Evolutionary conservation across 2,329 filamentous ascomycete species (phyloP).

Genomic region (Diaporthe caulivora): DNA sequence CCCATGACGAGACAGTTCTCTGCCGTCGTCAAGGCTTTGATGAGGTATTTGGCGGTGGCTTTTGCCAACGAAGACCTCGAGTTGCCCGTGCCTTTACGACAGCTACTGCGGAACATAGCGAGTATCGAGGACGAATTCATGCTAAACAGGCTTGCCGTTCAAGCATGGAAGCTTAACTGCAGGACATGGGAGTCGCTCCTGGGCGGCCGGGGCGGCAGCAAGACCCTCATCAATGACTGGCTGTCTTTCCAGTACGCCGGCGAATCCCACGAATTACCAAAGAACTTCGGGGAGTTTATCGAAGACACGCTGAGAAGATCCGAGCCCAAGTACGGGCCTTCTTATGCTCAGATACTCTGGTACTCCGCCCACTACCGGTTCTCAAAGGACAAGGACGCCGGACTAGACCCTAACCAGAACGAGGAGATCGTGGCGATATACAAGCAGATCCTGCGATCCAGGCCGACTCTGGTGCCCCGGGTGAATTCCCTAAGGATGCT

Average conservation of each 20-base stretch:
- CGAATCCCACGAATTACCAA: constrained; percentile 20
- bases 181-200: constrained; percentile 31
- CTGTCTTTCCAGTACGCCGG: constrained; percentile 16
- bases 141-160: constrained; percentile 26
- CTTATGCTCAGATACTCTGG: constrained; percentile 23
- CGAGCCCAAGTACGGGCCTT: constrained; percentile 15
- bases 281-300: constrained; percentile 23
- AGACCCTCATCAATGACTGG: constrained; percentile 26
- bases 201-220: constrained; percentile 24
- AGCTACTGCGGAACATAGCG: constrained; percentile 25
- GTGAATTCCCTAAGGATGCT: constrained; percentile 15
- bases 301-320: not conserved
- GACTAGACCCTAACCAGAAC: constrained; percentile 8
- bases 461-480: constrained; percentile 7
- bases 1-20: constrained; percentile 30
- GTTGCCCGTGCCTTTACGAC: constrained; percentile 20
- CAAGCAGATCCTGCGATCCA: constrained; percentile 5
- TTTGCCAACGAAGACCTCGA: constrained; percentile 8
- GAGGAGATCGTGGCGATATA: constrained; percentile 12
- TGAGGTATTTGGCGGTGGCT: constrained; percentile 21
- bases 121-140: constrained; percentile 34
- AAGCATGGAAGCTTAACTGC: constrained; percentile 35
- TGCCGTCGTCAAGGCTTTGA: constrained; percentile 33
- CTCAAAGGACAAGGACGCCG: constrained; percentile 22
- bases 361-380: constrained; percentile 23